Evolutionary conservation across 208 protist species (phyloP).

Genomic region (Naegleria fowleri): DNA sequence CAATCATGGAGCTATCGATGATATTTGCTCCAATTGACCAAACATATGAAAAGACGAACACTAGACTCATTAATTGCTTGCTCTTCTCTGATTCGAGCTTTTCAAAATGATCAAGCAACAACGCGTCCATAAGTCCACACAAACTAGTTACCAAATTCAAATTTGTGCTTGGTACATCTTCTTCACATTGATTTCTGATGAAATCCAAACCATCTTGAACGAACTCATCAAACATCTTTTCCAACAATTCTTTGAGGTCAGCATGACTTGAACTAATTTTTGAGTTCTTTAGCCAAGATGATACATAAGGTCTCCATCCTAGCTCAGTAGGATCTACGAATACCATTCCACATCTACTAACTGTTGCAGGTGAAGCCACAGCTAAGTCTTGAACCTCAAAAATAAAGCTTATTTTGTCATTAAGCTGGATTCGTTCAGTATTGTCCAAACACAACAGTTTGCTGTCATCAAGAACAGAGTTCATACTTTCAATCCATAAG

Average conservation of each 20-base stretch:
- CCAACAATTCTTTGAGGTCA: constrained; percentile 67
- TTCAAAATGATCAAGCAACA: constrained; percentile 66
- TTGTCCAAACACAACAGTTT: constrained; percentile 95
- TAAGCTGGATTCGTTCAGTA: constrained; percentile 92
- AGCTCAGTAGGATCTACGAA: constrained; percentile 85
- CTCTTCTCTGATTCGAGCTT: constrained; percentile 47
- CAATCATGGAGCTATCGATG: constrained; percentile 65
- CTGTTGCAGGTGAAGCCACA: constrained; percentile 94
- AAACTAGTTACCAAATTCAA: constrained; percentile 83
- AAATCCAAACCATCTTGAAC: constrained; percentile 75
- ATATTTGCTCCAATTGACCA: constrained; percentile 93
- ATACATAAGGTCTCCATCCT: constrained; percentile 79
- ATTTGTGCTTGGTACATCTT: constrained; percentile 74
- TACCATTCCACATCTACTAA: constrained; percentile 96
- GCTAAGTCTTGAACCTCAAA: constrained; percentile 93
- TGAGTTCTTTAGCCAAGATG: constrained; percentile 76
- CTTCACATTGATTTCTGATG: constrained; percentile 62
- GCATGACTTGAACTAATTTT: constrained; percentile 50
- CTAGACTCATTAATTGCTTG: constrained; percentile 73
- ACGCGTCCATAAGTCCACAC: constrained; percentile 77
- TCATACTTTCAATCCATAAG: constrained; percentile 98
- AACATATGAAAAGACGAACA: constrained; percentile 88
- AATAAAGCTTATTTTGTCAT: constrained; percentile 87
- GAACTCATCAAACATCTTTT: constrained; percentile 75
- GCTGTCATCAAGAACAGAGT: constrained; percentile 96